phyloP scores from a whole-genome alignment of 768 basidiomycete genomes.

The Pluteus cervinus region DNA sequence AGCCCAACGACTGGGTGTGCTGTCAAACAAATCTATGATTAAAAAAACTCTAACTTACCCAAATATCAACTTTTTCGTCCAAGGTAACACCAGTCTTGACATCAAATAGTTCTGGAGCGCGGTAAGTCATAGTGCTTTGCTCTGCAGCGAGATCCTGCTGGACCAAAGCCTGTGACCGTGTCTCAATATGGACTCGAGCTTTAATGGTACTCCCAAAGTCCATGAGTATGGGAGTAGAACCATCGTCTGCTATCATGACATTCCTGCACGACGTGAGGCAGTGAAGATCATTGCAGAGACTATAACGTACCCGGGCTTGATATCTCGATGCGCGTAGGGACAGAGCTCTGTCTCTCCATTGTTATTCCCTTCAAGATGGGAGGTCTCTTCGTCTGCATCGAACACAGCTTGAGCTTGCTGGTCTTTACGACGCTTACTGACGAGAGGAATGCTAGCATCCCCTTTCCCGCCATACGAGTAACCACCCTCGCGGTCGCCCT shows the following conservation, averaged over 20 bases:
- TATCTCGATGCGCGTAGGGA: slow-evolving; percentile 94
- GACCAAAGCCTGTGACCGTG: slow-evolving; percentile 77
- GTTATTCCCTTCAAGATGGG: neutral
- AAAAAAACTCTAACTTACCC: slow-evolving; percentile 49
- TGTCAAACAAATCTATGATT: neutral
- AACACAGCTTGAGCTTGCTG: slow-evolving; percentile 63
- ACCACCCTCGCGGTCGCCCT: slow-evolving; percentile 68
- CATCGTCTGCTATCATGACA: slow-evolving; percentile 94
- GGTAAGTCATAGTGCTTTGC: slow-evolving; percentile 97
- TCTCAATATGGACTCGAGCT: slow-evolving; percentile 78
- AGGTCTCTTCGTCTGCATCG: slow-evolving; percentile 70
- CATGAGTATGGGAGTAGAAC: slow-evolving; percentile 86
- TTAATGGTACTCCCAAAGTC: slow-evolving; percentile 92
- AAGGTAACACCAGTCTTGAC: slow-evolving; percentile 85
- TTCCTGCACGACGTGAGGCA: slow-evolving; percentile 46
- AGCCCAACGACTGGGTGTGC: slow-evolving; percentile 78
- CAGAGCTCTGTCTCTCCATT: slow-evolving; percentile 40
- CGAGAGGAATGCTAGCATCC: slow-evolving; percentile 50
- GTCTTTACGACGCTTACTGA: slow-evolving; percentile 45
- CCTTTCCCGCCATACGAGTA: slow-evolving; percentile 55
- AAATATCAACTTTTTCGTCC: slow-evolving; percentile 95
- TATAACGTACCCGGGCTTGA: slow-evolving; percentile 83
- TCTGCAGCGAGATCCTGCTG: slow-evolving; percentile 98
- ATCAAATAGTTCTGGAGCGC: slow-evolving; percentile 96
- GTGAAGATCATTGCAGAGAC: neutral